phyloP scores from a whole-genome alignment of 805 yeast genomes.

The Metschnikowia cerradonensis region DNA sequence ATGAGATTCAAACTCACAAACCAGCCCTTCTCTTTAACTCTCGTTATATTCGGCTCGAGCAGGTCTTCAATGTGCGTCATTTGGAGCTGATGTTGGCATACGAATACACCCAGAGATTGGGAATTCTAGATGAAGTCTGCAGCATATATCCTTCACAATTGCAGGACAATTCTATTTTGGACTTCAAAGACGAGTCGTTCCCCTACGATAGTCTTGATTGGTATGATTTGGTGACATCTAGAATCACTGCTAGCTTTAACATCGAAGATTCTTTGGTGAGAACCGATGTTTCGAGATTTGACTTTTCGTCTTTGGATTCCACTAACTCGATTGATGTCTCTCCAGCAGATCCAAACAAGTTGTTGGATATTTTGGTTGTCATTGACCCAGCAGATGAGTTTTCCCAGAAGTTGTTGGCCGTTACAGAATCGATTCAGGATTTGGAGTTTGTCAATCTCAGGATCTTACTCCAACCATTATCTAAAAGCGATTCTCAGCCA shows the following conservation, averaged over 20 bases:
- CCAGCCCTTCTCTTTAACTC: constrained; percentile 52
- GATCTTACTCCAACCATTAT: constrained; percentile 57
- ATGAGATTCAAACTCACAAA: constrained; percentile 29
- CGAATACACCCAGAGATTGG: constrained; percentile 47
- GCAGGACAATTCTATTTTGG: constrained; percentile 12
- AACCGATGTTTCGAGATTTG: constrained; percentile 44
- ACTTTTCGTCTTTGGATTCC: constrained; percentile 33
- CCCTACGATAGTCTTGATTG: constrained; percentile 33
- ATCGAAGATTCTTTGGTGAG: constrained; percentile 38
- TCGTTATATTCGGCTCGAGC: constrained; percentile 40
- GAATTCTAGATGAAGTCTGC: constrained; percentile 25
- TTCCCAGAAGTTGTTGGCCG: constrained; percentile 58
- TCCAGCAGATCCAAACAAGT: constrained; percentile 22
- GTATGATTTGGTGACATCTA: constrained; percentile 45
- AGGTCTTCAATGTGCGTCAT: constrained; percentile 21
- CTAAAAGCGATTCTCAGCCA: constrained; percentile 32
- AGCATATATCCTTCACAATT: constrained; percentile 26
- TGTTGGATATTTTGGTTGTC: constrained; percentile 54
- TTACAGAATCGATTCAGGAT: constrained; percentile 37
- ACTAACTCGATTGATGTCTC: constrained; percentile 25
- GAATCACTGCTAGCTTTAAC: constrained; percentile 43
- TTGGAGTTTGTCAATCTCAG: constrained; percentile 50
- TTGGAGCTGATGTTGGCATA: constrained; percentile 40
- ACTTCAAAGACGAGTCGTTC: constrained; percentile 13
- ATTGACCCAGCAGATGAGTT: constrained; percentile 70